A percentile compares a stretch with the other conserved stretches of the same genome.
Evolutionary conservation across 2,329 filamentous ascomycete species (phyloP).

Genomic region (Teratosphaeria pseudoeucalypti): DNA sequence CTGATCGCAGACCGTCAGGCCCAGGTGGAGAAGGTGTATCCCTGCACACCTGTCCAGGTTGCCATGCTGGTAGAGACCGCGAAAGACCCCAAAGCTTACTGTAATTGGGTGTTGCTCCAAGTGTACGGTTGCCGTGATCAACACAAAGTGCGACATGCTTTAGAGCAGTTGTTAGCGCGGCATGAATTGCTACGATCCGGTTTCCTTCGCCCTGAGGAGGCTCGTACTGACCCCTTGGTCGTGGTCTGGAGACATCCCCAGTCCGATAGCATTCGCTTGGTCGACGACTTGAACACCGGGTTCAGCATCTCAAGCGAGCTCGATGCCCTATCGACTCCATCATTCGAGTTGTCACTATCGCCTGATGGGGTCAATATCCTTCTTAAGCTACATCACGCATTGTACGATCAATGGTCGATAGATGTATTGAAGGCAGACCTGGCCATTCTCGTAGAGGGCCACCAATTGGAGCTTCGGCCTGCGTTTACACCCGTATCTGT

Average conservation of each 20-base stretch:
- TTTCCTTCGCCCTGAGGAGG: slow-evolving; percentile 46
- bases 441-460: slow-evolving; percentile 36
- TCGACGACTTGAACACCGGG: slow-evolving; percentile 6
- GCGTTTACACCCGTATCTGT: slow-evolving; percentile 52
- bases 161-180: slow-evolving; percentile 38
- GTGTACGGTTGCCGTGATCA: slow-evolving; percentile 27
- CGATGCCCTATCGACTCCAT: slow-evolving; percentile 49
- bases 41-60: slow-evolving; percentile 63
- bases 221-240: slow-evolving; percentile 45
- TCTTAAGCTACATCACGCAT: slow-evolving; percentile 59
- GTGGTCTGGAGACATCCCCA: slow-evolving; percentile 50
- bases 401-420: slow-evolving; percentile 92
- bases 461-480: slow-evolving; percentile 6
- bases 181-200: slow-evolving; percentile 67
- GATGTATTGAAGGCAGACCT: slow-evolving; percentile 62
- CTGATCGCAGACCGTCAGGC: not conserved
- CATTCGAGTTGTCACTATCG: slow-evolving; percentile 43
- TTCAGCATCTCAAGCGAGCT: slow-evolving; percentile 16
- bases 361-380: slow-evolving; percentile 25
- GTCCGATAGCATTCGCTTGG: slow-evolving; percentile 19
- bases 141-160: slow-evolving; percentile 26
- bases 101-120: slow-evolving; percentile 65
- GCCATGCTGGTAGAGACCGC: slow-evolving; percentile 73
- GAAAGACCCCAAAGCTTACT: slow-evolving; percentile 52
- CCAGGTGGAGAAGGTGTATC: slow-evolving; percentile 33